Percentiles rank a stretch among this genome's conserved stretches.
Evolutionary conservation across 23 red algal genomes (phyloP).

Genomic region (Gracilaria domingensis): DNA sequence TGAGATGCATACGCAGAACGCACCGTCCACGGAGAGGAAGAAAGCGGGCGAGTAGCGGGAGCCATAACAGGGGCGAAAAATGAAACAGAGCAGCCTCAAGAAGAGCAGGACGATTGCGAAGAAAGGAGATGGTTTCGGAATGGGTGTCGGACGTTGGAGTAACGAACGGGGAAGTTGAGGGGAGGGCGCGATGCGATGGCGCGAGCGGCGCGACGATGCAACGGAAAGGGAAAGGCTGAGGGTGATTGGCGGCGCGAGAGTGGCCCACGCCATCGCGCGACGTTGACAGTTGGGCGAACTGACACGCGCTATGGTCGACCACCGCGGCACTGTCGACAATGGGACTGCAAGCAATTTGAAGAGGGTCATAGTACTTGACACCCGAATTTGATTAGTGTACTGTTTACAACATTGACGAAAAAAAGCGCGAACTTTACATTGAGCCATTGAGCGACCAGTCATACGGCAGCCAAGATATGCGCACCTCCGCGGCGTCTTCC

Average conservation of each 20-base stretch:
- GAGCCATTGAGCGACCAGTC: slow-evolving; percentile 39
- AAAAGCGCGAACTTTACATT: no score
- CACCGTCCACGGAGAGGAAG: slow-evolving; percentile 58
- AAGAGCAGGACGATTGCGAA: no score
- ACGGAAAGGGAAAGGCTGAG: background rate
- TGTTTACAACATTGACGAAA: no score
- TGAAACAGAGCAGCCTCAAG: no score
- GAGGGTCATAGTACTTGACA: no score
- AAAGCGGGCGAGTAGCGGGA: slow-evolving; percentile 29
- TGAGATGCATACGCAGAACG: slow-evolving; percentile 4
- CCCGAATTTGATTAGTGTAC: no score
- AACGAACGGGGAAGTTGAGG: background rate
- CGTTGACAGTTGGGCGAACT: background rate
- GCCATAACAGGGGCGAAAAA: background rate
- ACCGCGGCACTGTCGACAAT: no score
- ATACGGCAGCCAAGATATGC: slow-evolving; percentile 27
- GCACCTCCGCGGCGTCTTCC: background rate
- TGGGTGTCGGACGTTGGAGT: background rate
- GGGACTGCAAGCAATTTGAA: no score
- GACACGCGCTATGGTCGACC: no score
- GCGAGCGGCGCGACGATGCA: background rate
- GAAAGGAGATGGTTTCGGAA: background rate
- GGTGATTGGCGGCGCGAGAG: background rate
- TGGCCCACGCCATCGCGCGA: background rate
- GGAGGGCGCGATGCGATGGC: background rate